Conservation (phyloP, 257 asterid genomes). For the Parsonsia alboflavescens region DNA sequence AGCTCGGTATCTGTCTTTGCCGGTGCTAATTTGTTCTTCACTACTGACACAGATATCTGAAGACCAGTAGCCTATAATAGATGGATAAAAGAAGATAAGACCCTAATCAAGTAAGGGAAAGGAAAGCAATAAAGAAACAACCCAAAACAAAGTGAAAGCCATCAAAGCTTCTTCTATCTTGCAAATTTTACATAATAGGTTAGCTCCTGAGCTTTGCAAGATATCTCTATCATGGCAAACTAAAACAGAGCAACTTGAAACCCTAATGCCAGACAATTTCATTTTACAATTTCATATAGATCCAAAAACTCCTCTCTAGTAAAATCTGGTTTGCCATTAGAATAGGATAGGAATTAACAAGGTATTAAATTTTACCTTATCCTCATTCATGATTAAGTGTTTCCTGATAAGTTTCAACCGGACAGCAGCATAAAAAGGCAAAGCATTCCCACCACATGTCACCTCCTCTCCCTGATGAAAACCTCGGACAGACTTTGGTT, state of each 20-base stretch:
- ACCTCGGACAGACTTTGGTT: constrained; percentile 40
- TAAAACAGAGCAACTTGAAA: constrained; percentile 2
- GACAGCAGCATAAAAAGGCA: constrained; percentile 88
- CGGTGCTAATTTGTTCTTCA: constrained; percentile 88
- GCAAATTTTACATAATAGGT: not conserved
- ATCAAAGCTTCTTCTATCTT: not conserved
- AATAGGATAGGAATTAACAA: not conserved
- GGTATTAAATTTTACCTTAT: constrained; percentile 40
- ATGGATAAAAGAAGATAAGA: constrained; percentile 1
- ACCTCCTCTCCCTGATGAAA: constrained; percentile 62
- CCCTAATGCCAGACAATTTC: not conserved
- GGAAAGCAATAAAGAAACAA: not conserved
- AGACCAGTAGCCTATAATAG: constrained; percentile 79
- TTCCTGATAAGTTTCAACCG: constrained; percentile 80
- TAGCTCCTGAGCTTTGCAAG: not conserved
- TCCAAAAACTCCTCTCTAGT: not conserved
- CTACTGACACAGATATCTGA: constrained; percentile 65
- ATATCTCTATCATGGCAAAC: not conserved
- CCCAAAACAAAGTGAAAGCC: not conserved
- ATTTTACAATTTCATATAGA: not conserved
- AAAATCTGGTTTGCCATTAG: not conserved
- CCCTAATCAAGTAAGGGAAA: not conserved
- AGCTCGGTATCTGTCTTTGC: constrained; percentile 67
- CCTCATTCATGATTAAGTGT: constrained; percentile 51
- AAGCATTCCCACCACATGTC: constrained; percentile 94